These are phyloP conservation scores for Fragaria vesca DNA, from an alignment of 306 rosid species.

Conservation along the genomic window DNA sequence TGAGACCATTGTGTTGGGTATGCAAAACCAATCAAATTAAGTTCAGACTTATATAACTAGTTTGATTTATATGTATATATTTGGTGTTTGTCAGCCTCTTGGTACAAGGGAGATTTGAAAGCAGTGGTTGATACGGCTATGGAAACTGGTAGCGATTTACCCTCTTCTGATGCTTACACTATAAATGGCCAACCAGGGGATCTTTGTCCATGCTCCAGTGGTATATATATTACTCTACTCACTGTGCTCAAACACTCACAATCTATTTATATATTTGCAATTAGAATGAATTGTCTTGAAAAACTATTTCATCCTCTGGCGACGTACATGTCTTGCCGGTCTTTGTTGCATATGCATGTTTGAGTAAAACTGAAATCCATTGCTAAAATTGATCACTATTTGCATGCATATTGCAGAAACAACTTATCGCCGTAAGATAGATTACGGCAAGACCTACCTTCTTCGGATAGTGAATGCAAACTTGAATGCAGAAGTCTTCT, in stretches of 20 bases:
- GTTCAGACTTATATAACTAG: too few relatives aligned
- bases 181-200: slow-evolving; percentile 24
- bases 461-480: slow-evolving; percentile 28
- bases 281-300: too few relatives aligned
- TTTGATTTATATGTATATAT: not conserved
- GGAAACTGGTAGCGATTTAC: not conserved
- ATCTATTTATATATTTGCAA: not conserved
- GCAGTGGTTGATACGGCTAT: not conserved
- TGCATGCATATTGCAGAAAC: not conserved
- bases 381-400: not conserved
- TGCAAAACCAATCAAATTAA: too few relatives aligned
- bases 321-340: too few relatives aligned
- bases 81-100: slow-evolving; percentile 5
- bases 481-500: slow-evolving; percentile 32
- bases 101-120: not conserved
- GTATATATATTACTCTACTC: not conserved
- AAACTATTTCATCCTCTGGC: too few relatives aligned
- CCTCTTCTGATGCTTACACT: slow-evolving; percentile 5
- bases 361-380: not conserved
- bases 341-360: too few relatives aligned
- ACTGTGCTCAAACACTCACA: not conserved
- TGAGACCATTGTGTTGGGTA: slow-evolving; percentile 15
- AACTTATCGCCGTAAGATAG: slow-evolving; percentile 10
- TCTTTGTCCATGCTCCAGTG: slow-evolving; percentile 7
- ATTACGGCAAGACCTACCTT: slow-evolving; percentile 29